Evolutionary conservation across 208 protist species (phyloP).

Genomic region (Trypanosoma cruzi): DNA sequence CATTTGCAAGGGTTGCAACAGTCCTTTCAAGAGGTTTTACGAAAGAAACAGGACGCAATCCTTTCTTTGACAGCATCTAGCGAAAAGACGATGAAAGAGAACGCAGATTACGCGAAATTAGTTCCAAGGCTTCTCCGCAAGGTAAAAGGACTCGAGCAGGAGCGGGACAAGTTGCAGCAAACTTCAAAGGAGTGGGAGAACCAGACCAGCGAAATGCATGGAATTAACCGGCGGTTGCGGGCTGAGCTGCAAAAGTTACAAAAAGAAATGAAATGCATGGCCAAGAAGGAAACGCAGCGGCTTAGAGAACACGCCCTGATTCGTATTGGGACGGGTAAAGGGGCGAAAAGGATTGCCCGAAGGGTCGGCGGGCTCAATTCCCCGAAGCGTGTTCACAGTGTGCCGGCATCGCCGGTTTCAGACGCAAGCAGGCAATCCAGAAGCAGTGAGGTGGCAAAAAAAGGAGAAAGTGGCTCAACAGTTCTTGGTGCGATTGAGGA

Average conservation of each 20-base stretch:
- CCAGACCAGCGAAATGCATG: conserved; percentile 1
- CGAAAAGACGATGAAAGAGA: conserved; percentile 33
- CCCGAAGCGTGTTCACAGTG: background rate
- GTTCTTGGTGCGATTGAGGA: conserved; percentile 37
- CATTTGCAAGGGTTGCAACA: conserved; percentile 24
- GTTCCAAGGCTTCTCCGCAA: conserved; percentile 48
- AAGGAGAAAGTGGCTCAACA: conserved; percentile 1
- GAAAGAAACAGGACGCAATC: conserved; percentile 31
- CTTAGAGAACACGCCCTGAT: conserved; percentile 23
- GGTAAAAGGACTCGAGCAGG: conserved; percentile 42
- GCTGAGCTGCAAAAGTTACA: conserved; percentile 12
- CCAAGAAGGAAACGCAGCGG: conserved; percentile 21
- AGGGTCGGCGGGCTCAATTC: background rate
- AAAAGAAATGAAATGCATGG: conserved; percentile 7
- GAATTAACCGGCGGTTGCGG: conserved; percentile 15
- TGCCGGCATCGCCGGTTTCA: background rate
- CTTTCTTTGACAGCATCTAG: conserved; percentile 28
- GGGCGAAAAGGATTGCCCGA: background rate
- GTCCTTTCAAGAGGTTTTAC: conserved; percentile 27
- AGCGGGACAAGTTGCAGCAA: conserved; percentile 26
- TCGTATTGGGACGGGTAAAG: conserved; percentile 3
- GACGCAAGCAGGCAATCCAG: background rate
- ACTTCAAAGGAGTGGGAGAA: conserved; percentile 23
- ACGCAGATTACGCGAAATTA: conserved; percentile 43
- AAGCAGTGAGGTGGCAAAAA: background rate